These are phyloP conservation scores for Tausonia pullulans DNA, from an alignment of 1,284 basidiomycete genomes.

Conservation along the genomic window DNA sequence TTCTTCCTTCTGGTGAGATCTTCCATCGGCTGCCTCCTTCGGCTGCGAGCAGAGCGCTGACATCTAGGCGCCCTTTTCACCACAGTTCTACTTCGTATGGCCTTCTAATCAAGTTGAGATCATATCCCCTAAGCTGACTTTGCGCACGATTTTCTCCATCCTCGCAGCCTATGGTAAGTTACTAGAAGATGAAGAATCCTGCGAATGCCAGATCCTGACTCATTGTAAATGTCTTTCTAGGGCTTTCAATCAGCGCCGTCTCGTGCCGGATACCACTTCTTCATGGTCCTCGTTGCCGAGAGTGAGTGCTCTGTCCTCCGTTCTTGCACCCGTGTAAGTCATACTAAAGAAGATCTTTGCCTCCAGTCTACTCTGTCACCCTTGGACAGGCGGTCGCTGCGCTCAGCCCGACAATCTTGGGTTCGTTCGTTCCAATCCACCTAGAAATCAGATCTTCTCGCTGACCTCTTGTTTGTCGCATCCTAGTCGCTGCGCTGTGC, in stretches of 20 bases:
- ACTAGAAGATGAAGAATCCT: no score
- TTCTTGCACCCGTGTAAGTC: no score
- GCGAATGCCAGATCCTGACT: slow-evolving; percentile 33
- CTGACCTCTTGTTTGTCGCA: neutral
- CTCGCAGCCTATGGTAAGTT: slow-evolving; percentile 16
- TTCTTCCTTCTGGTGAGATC: slow-evolving; percentile 51
- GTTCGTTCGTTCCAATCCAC: no score
- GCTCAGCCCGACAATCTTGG: slow-evolving; percentile 53
- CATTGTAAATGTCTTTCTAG: slow-evolving; percentile 40
- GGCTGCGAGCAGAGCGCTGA: no score
- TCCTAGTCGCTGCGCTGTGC: slow-evolving; percentile 14
- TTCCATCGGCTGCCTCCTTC: no score
- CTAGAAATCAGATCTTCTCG: neutral
- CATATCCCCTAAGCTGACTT: slow-evolving; percentile 16
- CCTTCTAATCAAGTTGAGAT: slow-evolving; percentile 17
- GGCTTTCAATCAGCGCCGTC: neutral
- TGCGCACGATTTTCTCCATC: slow-evolving; percentile 15
- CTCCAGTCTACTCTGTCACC: slow-evolving; percentile 54
- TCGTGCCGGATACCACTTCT: slow-evolving; percentile 58
- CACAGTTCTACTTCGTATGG: slow-evolving; percentile 29
- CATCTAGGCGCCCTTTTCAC: slow-evolving; percentile 5
- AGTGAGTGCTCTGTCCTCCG: no score
- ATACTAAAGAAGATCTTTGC: no score
- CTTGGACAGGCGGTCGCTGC: slow-evolving; percentile 61
- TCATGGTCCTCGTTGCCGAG: slow-evolving; percentile 59